Percentiles rank a stretch among this genome's conserved stretches.
Conservation (phyloP, 257 asterid genomes). For the Cruciata laevipes region DNA sequence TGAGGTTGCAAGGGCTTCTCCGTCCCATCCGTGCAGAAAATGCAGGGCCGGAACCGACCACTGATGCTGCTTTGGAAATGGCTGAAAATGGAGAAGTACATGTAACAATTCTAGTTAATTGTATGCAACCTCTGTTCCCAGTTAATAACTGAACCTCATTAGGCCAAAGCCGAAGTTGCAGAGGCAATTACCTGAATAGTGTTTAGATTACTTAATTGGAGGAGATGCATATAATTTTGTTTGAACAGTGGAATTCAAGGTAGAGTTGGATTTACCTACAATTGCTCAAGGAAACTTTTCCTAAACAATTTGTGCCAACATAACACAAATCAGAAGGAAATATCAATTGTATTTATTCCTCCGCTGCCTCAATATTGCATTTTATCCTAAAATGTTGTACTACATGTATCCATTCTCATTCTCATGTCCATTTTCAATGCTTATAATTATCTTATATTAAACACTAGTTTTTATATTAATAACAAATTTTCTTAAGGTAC, state of each 20-base stretch:
- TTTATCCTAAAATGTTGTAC: too few relatives aligned
- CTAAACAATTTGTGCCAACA: neutral
- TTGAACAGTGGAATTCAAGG: neutral
- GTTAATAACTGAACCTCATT: neutral
- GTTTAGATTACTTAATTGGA: neutral
- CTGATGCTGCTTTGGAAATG: slow-evolving; percentile 23
- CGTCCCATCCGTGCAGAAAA: slow-evolving; percentile 47
- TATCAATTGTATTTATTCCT: too few relatives aligned
- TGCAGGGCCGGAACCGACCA: slow-evolving; percentile 22
- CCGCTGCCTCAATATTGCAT: too few relatives aligned
- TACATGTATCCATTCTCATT: too few relatives aligned
- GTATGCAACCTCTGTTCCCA: neutral
- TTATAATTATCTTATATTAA: too few relatives aligned
- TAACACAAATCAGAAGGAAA: neutral
- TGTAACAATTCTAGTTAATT: slow-evolving; percentile 22
- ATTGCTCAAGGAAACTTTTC: neutral
- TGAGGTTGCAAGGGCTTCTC: slow-evolving; percentile 78
- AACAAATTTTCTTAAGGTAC: too few relatives aligned
- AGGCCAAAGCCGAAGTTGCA: slow-evolving; percentile 1
- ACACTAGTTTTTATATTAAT: too few relatives aligned
- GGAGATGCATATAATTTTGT: neutral
- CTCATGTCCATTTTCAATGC: too few relatives aligned
- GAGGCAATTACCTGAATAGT: slow-evolving; percentile 5
- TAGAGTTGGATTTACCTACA: neutral
- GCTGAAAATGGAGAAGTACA: slow-evolving; percentile 27